Conservation (phyloP, 1,139 yeast genomes). For the Suhomyces panamericanus region DNA sequence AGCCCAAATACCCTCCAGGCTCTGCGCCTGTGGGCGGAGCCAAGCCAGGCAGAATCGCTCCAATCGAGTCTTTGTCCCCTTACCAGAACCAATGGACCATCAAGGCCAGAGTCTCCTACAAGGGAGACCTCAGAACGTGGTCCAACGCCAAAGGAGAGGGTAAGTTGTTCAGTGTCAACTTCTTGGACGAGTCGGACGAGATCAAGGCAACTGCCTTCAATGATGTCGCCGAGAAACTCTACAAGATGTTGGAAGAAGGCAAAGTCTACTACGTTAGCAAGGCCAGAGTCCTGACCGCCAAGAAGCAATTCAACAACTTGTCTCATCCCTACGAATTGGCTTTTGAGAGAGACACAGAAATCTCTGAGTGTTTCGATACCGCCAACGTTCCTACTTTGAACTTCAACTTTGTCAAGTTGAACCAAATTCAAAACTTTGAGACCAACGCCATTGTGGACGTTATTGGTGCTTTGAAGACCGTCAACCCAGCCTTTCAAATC, state of each 20-base stretch:
- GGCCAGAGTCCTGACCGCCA: constrained; percentile 80
- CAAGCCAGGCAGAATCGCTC: constrained; percentile 44
- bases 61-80: constrained; percentile 89
- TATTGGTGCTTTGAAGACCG: constrained; percentile 78
- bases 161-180: constrained; percentile 81
- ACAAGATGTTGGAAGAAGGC: constrained; percentile 79
- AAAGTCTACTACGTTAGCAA: constrained; percentile 82
- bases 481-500: constrained; percentile 72
- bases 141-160: constrained; percentile 87
- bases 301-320: constrained; percentile 81
- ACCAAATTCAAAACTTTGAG: constrained; percentile 64
- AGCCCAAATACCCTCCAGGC: constrained; percentile 19
- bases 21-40: constrained; percentile 15
- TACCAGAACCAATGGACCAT: constrained; percentile 90
- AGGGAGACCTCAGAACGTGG: constrained; percentile 88
- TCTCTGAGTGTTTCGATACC: constrained; percentile 69
- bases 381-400: constrained; percentile 74
- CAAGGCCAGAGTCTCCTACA: constrained; percentile 85
- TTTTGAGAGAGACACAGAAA: constrained; percentile 75
- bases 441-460: constrained; percentile 78
- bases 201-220: constrained; percentile 95
- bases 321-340: constrained; percentile 86
- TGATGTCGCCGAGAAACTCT: constrained; percentile 78
- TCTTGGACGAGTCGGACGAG: constrained; percentile 93
- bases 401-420: constrained; percentile 73